Evolutionary conservation across 2,329 filamentous ascomycete species (phyloP).

Genomic region (Aspergillus tubingensis): DNA sequence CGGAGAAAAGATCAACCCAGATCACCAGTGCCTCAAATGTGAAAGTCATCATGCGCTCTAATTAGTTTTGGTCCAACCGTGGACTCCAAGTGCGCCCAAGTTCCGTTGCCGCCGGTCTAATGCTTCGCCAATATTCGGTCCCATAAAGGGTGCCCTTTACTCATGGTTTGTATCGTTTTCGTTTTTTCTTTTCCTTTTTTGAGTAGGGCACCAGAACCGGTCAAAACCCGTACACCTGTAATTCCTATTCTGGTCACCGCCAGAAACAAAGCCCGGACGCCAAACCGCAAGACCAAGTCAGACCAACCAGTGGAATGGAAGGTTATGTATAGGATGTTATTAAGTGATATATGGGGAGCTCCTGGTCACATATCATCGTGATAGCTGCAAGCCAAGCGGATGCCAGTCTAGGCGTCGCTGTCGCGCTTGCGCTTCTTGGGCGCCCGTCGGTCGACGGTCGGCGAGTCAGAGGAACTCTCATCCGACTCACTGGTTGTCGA

Average conservation of each 20-base stretch:
- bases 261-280: constrained; percentile 38
- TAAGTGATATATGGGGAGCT: constrained; percentile 37
- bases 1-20: constrained; percentile 26
- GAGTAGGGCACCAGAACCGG: background rate
- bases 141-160: constrained; percentile 14
- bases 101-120: constrained; percentile 20
- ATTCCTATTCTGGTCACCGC: constrained; percentile 21
- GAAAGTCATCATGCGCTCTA: constrained; percentile 27
- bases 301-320: constrained; percentile 25
- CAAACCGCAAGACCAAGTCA: constrained; percentile 33
- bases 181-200: background rate
- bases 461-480: constrained; percentile 33
- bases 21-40: constrained; percentile 27
- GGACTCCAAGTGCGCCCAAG: constrained; percentile 21
- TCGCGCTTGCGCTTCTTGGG: constrained; percentile 80
- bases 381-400: constrained; percentile 23
- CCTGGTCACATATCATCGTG: constrained; percentile 45
- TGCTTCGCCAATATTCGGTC: constrained; percentile 12
- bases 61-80: constrained; percentile 22
- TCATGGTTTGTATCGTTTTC: constrained; percentile 9
- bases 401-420: constrained; percentile 55
- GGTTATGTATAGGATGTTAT: constrained; percentile 31
- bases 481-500: constrained; percentile 49
- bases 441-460: constrained; percentile 47
- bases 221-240: constrained; percentile 26